phyloP scores from a whole-genome alignment of 1,284 basidiomycete genomes.

The Naganishia sp. region DNA sequence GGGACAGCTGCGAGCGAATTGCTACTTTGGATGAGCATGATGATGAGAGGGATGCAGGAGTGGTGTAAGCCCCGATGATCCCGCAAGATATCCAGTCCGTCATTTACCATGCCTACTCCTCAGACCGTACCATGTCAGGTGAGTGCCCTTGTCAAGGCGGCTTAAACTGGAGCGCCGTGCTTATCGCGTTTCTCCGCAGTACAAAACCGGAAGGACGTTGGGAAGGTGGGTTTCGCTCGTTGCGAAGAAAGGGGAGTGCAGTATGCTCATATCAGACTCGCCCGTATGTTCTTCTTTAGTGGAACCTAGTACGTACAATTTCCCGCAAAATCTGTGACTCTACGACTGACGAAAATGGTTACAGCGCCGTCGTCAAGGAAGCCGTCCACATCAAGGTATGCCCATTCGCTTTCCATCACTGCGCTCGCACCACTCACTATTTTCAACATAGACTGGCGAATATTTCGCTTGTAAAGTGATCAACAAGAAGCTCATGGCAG shows the following conservation, averaged over 20 bases:
- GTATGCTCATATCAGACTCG: background rate
- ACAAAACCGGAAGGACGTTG: constrained; percentile 87
- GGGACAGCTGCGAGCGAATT: no score
- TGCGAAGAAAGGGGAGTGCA: constrained; percentile 48
- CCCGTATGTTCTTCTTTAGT: background rate
- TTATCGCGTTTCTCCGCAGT: constrained; percentile 57
- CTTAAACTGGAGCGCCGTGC: constrained; percentile 1
- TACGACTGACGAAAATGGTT: constrained; percentile 39
- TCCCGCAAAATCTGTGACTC: background rate
- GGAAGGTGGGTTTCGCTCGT: constrained; percentile 91
- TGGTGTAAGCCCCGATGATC: no score
- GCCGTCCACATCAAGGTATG: constrained; percentile 93
- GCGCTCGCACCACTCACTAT: background rate
- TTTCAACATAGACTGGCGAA: constrained; percentile 55
- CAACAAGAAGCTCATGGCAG: constrained; percentile 92
- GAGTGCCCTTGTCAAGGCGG: constrained; percentile 35
- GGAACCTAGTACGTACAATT: constrained; percentile 49
- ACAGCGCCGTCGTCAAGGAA: constrained; percentile 65
- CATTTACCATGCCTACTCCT: constrained; percentile 31
- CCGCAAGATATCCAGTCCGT: no score
- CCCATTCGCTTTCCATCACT: constrained; percentile 33
- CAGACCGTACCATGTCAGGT: constrained; percentile 67
- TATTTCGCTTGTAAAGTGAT: constrained; percentile 60
- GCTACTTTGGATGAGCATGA: no score
- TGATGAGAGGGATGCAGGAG: no score